Evolutionary conservation across 2,329 filamentous ascomycete species (phyloP), one percentile per base, ranked within the genome.

Genomic region (Lachnellula arida): DNA sequence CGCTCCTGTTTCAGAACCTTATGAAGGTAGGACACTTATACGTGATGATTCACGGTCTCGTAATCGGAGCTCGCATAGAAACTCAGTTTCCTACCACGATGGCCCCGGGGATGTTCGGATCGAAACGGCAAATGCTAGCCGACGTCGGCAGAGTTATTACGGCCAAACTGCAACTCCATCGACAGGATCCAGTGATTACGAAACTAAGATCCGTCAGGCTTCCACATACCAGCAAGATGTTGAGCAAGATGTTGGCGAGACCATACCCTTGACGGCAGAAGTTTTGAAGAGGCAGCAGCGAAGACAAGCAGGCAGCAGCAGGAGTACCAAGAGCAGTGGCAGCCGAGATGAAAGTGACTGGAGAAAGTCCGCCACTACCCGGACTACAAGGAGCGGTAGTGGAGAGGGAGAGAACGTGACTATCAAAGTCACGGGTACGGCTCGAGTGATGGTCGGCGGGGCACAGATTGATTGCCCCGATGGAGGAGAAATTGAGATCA

Each of bases 271-370:
- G 54, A 86, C 84, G 3, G 78, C 77, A 2, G 82, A 84, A 55
- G 72, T 74, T 12, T 73, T 87, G 25, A 66, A 56, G 46, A 62
- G 58, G 47, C 64, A 78, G 75, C 60, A 80, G 75, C 66, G 79
- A 75, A 28, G 75, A 61, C 71, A 71, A 23, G 75, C 69, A 66
- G 53, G 76, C 72, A 59, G 76, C 73, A 56, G 76, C 73, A 6
- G 82, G 77, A 72, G 84, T 79, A 40, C 85, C 77, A 51, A 78
- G 78, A 60, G 85, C 79, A 74, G 84, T 77, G 60, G 77, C 22
- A 86, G 83, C 66, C 81, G 76, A 44, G 84, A 86, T 63, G 82
- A 86, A 55, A 86, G 82, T 69, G 83, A 85, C 54, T 84, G 79
- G 68, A 78, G 77, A 61, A 79, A 80, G 60, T 85, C 82, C 53